Evolutionary conservation across 129 eudicot genomes (phyloP).

Genomic region (Flaveria trinervia): DNA sequence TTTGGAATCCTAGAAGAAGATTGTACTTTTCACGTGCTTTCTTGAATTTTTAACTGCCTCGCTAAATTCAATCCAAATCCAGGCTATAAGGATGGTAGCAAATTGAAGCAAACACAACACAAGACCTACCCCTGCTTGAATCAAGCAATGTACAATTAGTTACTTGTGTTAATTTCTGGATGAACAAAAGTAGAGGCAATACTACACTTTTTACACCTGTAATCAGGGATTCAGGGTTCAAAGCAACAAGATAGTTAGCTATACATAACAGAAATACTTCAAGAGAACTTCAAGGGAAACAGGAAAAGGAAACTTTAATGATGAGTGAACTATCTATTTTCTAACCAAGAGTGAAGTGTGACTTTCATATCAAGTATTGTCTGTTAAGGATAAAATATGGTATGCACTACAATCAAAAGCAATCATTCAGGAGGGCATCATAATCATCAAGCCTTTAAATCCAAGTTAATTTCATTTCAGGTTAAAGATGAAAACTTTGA

Average conservation of each 20-base stretch:
- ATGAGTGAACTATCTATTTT: not conserved
- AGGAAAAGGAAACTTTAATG: constrained; percentile 16
- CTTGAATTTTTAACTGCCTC: constrained; percentile 18
- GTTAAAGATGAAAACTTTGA: constrained; percentile 19
- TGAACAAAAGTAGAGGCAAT: not conserved
- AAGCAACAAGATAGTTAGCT: constrained; percentile 12
- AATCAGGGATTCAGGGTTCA: not conserved
- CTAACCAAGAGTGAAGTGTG: constrained; percentile 9
- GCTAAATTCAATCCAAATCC: constrained; percentile 3
- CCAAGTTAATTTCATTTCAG: constrained; percentile 5
- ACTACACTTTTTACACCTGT: not conserved
- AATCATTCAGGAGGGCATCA: not conserved
- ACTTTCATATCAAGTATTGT: constrained; percentile 13
- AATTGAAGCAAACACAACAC: constrained; percentile 11
- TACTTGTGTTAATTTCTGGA: not conserved
- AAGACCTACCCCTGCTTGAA: not conserved
- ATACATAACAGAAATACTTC: constrained; percentile 9
- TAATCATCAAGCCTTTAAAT: constrained; percentile 7
- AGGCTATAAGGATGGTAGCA: not conserved
- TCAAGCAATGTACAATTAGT: constrained; percentile 14
- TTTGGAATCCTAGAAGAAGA: constrained; percentile 32
- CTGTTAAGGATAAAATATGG: not conserved
- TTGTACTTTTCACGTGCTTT: constrained; percentile 6
- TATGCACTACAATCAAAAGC: constrained; percentile 8
- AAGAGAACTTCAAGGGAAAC: not conserved